Base-by-base conservation (phyloP, 805 yeast genomes). In the Yamadazyma nakazawae region DNA sequence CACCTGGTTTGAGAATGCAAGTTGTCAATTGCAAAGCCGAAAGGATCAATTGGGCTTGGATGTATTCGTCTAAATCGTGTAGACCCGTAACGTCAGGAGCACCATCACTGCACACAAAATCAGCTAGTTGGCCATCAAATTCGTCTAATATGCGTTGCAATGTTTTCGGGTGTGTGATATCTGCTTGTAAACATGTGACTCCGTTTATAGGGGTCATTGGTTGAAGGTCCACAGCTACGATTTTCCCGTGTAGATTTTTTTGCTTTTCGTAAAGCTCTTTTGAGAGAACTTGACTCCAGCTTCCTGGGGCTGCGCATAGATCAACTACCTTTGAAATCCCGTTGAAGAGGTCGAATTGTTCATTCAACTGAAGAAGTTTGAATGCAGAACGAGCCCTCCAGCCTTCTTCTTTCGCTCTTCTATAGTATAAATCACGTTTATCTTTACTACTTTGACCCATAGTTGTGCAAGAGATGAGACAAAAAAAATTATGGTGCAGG, bases 41-140 rank as follows among this genome's bases (percentile, higher is more conserved):
- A 56, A 91, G 72, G 43, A 94, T 87, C 47, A 94, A 72, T 62
- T 94, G 98, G 2, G 96, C 97, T 69, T 94, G 99, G 48, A 94
- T 87, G 62, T 92, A 94, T 65, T 94, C 99, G 64, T 94, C 99
- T 49, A 94, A 72, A 66, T 94, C 99, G 62, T 94, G 99, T 43
- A 94, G 67, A 0, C 99, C 99, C 0, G 99, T 94, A 18, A 94
- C 99, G 67, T 94, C 99, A 2, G 99, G 99, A 0, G 99, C 99
- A 47, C 99, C 99, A 64, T 94, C 98, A 58, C 96, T 85, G 58
- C 96, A 89, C 0, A 94, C 96, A 62, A 92, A 85, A 64, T 94
- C 99, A 0, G 98, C 98, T 46, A 86, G 83, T 54, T 88, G 88
- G 34, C 97, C 96, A 18, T 88, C 96, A 70, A 94, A 94, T 35